Evolutionary conservation across 768 basidiomycete genomes (phyloP), one percentile per base, ranked within the genome.

Genomic region (Suillus plorans): DNA sequence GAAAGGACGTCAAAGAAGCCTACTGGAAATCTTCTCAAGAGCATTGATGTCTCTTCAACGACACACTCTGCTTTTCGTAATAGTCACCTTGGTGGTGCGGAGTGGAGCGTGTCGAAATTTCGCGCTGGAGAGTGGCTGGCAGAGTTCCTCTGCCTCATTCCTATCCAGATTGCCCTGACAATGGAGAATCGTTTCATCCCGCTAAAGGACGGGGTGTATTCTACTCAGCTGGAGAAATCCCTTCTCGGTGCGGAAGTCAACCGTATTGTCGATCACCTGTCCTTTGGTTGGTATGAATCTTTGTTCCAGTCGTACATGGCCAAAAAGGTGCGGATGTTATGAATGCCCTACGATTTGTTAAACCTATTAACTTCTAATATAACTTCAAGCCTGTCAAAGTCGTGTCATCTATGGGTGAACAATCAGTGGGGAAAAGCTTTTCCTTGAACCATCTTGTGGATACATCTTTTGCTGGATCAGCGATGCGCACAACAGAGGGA

Each of bases 371-470:
- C 41, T 13, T 41, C 41, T 2, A 5, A 13, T 41, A 14, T 41
- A 41, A 63, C 42, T 16, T 59, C 7, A 62, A 88, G 85, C 86
- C 86, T 3, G 86, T 88, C 20, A 83, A 80, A 66, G 88, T 88
- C 2, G 86, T 88, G 1, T 86, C 87, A 0, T 89, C 87, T 0
- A 88, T 88, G 87, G 87, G 86, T 1, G 86, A 87, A 69, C 87
- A 89, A 69, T 87, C 85, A 0, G 87, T 89, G 1, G 88, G 87
- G 0, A 88, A 88, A 68, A 85, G 82, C 60, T 89, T 81, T 62
- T 76, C 83, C 0, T 70, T 88, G 39, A 88, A 88, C 60, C 88
- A 89, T 66, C 76, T 89, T 5, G 81, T 80, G 1, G 87, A 89
- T 66, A 86, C 86, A 0, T 88, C 88, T 1, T 89, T 89, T 66